phyloP scores from a whole-genome alignment of 169 alveolate genomes.

The Babesia ovata region DNA sequence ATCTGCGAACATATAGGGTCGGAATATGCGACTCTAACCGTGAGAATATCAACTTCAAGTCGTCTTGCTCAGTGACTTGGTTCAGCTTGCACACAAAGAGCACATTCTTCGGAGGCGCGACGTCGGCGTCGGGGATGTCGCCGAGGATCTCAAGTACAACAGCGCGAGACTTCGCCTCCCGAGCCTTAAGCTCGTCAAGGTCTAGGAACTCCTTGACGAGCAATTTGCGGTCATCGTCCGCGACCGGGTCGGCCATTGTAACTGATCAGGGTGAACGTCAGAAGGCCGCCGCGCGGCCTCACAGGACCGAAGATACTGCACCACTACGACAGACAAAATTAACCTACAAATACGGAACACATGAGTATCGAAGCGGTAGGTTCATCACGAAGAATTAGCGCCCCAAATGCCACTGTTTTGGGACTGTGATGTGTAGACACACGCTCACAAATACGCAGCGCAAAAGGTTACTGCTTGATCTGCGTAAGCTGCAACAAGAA shows the following conservation, averaged over 20 bases:
- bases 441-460: conserved; percentile 38
- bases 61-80: conserved; percentile 96
- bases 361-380: conserved; percentile 61
- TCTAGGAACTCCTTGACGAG: conserved; percentile 84
- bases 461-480: conserved; percentile 89
- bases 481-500: conserved; percentile 90
- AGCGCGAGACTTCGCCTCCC: conserved; percentile 93
- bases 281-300: neutral
- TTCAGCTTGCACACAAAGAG: conserved; percentile 97
- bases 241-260: neutral
- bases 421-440: neutral
- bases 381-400: neutral
- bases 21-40: conserved; percentile 14
- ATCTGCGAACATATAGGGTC: conserved; percentile 75
- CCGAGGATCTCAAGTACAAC: conserved; percentile 95
- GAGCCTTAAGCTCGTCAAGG: conserved; percentile 81
- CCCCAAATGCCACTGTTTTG: neutral
- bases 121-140: conserved; percentile 98
- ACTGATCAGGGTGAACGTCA: neutral
- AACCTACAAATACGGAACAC: neutral
- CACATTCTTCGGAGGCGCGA: conserved; percentile 97
- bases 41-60: conserved; percentile 91
- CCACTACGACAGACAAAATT: neutral
- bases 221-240: conserved; percentile 67
- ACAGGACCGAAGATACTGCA: neutral